Conservation (phyloP, 768 basidiomycete genomes). For the Neoboletus magnificus region DNA sequence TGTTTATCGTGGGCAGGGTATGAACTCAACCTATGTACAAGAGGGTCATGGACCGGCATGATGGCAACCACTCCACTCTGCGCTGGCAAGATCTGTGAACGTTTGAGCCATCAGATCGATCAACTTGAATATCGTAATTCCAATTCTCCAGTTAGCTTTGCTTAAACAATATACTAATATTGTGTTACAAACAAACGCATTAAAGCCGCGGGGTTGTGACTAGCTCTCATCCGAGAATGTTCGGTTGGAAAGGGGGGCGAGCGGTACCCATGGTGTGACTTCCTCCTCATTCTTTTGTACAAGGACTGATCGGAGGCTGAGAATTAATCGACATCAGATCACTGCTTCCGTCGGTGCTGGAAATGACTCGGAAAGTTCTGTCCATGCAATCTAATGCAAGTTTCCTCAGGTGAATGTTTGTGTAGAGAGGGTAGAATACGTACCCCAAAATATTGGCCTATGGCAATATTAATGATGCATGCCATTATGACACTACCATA, state of each 20-base stretch:
- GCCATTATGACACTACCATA: not conserved
- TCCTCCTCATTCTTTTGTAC: not conserved
- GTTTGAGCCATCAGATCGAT: no score
- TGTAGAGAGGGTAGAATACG: not conserved
- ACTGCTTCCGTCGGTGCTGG: not conserved
- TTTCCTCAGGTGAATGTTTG: not conserved
- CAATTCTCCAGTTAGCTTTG: no score
- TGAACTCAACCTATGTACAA: no score
- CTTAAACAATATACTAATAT: no score
- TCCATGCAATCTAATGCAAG: not conserved
- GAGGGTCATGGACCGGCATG: no score
- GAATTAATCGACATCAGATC: not conserved
- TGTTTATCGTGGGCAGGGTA: no score
- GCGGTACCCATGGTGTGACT: not conserved
- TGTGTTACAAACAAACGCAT: not conserved
- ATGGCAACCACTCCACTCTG: no score
- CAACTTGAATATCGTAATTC: no score
- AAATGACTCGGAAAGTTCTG: not conserved
- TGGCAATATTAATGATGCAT: not conserved
- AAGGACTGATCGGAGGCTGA: not conserved
- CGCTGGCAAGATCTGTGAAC: no score
- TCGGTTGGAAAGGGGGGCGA: not conserved
- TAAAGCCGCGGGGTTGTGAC: not conserved
- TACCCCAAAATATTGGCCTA: not conserved
- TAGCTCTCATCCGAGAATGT: not conserved